A percentile compares a stretch with the other conserved stretches of the same genome.
Evolutionary conservation across 345 rosid species (phyloP).

Genomic region (Alliaria petiolata): DNA sequence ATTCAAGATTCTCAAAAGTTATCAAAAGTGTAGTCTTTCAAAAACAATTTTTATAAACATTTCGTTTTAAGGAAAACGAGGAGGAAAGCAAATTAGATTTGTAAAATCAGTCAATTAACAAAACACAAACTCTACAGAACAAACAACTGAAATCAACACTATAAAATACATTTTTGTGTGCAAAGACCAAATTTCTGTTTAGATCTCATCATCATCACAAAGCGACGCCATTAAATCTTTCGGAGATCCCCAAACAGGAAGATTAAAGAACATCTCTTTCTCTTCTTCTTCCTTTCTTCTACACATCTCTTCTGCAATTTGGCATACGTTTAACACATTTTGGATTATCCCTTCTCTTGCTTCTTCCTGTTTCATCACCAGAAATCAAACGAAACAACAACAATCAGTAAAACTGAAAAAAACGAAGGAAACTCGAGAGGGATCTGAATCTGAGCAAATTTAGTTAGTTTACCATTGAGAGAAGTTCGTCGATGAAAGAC

Average conservation of each 20-base stretch:
- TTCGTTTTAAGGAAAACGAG: neutral
- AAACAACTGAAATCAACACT: neutral
- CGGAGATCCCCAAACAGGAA: constrained; percentile 71
- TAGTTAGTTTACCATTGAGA: constrained; percentile 45
- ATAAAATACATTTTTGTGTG: neutral
- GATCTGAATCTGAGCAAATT: no score
- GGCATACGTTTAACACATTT: constrained; percentile 55
- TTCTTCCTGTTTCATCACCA: constrained; percentile 45
- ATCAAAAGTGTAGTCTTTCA: neutral
- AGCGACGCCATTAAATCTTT: constrained; percentile 55
- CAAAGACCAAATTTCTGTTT: neutral
- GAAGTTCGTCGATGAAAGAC: constrained; percentile 48
- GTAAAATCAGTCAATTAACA: neutral
- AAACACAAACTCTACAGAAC: neutral
- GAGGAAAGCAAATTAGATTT: neutral
- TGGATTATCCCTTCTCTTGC: constrained; percentile 46
- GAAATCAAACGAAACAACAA: neutral
- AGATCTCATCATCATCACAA: constrained; percentile 33
- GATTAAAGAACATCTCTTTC: constrained; percentile 44
- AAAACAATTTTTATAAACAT: neutral
- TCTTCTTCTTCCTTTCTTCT: constrained; percentile 40
- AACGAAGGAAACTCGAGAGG: neutral
- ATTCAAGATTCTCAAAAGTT: no score
- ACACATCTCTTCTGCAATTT: constrained; percentile 54
- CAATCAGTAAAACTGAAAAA: neutral